Percentiles rank a stretch among this genome's conserved stretches.
These are phyloP conservation scores for Debaryomyces maramus DNA, from an alignment of 805 yeast species.

Conservation along the genomic window DNA sequence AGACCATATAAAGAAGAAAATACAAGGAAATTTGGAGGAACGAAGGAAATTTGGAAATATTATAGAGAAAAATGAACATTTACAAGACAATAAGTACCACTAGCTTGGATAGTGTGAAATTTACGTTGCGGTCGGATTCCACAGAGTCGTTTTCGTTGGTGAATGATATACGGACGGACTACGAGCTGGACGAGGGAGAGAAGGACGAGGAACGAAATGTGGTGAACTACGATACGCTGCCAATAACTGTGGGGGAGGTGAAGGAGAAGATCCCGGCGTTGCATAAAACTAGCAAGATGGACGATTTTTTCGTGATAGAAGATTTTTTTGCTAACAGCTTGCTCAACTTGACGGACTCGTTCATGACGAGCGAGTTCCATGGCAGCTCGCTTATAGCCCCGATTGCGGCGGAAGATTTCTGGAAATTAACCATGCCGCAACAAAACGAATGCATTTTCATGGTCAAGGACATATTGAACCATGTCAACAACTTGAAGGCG, in stretches of 20 bases:
- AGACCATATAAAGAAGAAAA: neutral
- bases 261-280: conserved; percentile 6
- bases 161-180: conserved; percentile 4
- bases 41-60: no score
- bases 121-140: conserved; percentile 9
- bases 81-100: conserved; percentile 12
- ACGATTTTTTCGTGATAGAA: conserved; percentile 7
- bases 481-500: conserved; percentile 4
- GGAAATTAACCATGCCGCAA: neutral
- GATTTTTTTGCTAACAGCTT: conserved; percentile 10
- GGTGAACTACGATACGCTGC: neutral
- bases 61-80: neutral
- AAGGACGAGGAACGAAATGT: neutral
- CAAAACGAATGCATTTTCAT: conserved; percentile 5
- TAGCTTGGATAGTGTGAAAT: conserved; percentile 11
- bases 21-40: neutral
- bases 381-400: conserved; percentile 6
- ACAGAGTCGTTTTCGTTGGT: conserved; percentile 4
- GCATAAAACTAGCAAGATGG: conserved; percentile 5
- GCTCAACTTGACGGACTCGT: conserved; percentile 5
- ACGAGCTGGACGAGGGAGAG: neutral
- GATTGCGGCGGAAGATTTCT: conserved; percentile 1
- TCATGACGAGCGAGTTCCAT: conserved; percentile 6
- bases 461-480: conserved; percentile 5
- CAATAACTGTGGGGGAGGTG: conserved; percentile 5